Evolutionary conservation across 2,329 filamentous ascomycete species (phyloP).

Genomic region (Davidsoniella virescens): DNA sequence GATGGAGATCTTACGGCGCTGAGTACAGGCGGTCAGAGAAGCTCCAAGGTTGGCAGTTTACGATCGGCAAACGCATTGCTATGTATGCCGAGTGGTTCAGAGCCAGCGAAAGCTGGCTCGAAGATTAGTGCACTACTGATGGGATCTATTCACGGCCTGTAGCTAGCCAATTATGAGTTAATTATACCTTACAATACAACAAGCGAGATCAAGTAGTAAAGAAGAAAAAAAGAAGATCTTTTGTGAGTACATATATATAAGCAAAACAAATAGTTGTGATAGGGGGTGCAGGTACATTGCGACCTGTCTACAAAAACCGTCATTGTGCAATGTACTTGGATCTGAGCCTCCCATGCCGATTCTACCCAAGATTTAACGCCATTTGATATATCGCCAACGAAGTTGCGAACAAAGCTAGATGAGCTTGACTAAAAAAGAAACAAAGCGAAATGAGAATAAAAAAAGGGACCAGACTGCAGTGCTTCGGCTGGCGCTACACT

Average conservation of each 20-base stretch:
- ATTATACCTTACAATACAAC: neutral
- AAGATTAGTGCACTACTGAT: conserved; percentile 69
- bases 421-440: conserved; percentile 1
- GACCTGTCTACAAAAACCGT: conserved; percentile 1
- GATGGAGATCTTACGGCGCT: conserved; percentile 56
- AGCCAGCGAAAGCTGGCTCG: conserved; percentile 49
- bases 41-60: conserved; percentile 76
- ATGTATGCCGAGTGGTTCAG: conserved; percentile 51
- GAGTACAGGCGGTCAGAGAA: conserved; percentile 82
- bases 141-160: conserved; percentile 18
- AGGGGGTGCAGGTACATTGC: neutral
- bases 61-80: conserved; percentile 77
- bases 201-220: neutral
- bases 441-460: neutral
- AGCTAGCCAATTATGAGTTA: neutral
- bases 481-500: no score
- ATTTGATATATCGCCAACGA: conserved; percentile 10
- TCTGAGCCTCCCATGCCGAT: conserved; percentile 5
- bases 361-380: conserved; percentile 11
- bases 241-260: neutral
- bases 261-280: conserved; percentile 4
- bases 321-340: conserved; percentile 1
- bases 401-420: conserved; percentile 7
- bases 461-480: neutral
- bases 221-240: no score